Base-by-base conservation (phyloP, 148 eudicot species). In the Cornus kousa region DNA sequence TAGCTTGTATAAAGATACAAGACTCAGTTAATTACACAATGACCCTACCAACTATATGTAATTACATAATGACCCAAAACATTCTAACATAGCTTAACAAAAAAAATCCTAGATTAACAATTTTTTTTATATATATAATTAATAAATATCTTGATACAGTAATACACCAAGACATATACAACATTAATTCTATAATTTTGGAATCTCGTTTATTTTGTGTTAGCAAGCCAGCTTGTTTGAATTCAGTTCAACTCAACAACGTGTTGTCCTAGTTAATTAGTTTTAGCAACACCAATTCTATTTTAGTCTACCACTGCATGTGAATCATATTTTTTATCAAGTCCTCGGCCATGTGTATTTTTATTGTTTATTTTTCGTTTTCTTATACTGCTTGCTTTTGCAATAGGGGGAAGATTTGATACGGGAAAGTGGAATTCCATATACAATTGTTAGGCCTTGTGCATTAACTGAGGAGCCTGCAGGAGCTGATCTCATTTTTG, bases 391-490 rank as follows among this genome's bases (percentile, higher is more conserved):
- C 19, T 73, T 37, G 60, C 46, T 71, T 77, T 68, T 73, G 35
- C 53, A n/a, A 76, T 78, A 93, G 99, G 99, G 99, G 81, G 99
- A 97, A 85, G 99, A 97, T 88, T 60, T 90, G 80, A 79, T 97
- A 75, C 84, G 98, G 48, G 99, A 94, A 64, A 94, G 98, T 81
- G 98, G 98, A 70, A 87, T 97, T n/a, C 97, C 99, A 70, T 97
- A 88, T 77, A 82, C 99, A 62, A 88, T 97, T 81, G 89, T 94
- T 22, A 86, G 99, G 80, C 98, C 99, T 70, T 97, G 98, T 79
- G 99, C 99, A 50, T 83, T 96, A 79, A 96, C 99, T 0, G 99
- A 96, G 89, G 99, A 96, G 79, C 99, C 95, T 74, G 95, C 98
- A n/a, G 98, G 99, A 83, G 98, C 99, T 67, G 93, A 97, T 90